These are phyloP conservation scores for Eimeria sp. DNA, from an alignment of 169 alveolate genomes.

Conservation along the genomic window DNA sequence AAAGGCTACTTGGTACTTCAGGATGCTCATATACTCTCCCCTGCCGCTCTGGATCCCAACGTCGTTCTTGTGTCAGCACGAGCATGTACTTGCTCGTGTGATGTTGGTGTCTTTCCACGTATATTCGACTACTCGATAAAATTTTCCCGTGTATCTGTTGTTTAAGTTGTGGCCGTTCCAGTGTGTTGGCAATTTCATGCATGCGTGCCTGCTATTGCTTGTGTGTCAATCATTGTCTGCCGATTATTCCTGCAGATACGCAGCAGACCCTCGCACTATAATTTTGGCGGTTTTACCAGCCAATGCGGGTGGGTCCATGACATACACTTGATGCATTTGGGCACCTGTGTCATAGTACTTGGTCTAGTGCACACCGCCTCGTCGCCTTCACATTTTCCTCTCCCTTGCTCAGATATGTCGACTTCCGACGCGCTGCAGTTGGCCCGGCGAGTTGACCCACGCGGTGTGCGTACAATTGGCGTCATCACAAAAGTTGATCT, in stretches of 20 bases:
- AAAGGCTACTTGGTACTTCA: too few relatives aligned
- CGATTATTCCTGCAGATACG: slow-evolving; percentile 87
- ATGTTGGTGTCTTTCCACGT: too few relatives aligned
- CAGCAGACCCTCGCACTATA: slow-evolving; percentile 97
- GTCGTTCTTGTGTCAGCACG: not conserved
- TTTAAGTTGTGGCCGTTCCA: too few relatives aligned
- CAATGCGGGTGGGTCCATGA: slow-evolving; percentile 89
- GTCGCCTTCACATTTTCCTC: not conserved
- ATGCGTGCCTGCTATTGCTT: not conserved
- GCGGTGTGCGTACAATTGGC: slow-evolving; percentile 98
- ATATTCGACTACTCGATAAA: too few relatives aligned
- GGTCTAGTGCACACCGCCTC: not conserved
- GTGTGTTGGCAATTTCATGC: not conserved
- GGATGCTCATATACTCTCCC: too few relatives aligned
- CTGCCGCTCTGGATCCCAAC: too few relatives aligned
- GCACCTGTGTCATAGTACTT: not conserved
- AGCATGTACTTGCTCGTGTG: not conserved
- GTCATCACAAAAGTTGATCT: slow-evolving; percentile 97
- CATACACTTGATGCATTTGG: not conserved
- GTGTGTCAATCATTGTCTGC: not conserved
- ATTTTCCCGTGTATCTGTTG: too few relatives aligned
- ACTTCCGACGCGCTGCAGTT: slow-evolving; percentile 98
- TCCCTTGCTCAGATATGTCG: slow-evolving; percentile 94
- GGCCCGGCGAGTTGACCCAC: slow-evolving; percentile 98
- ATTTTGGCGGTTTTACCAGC: slow-evolving; percentile 98